Evolutionary conservation across 116 monocot genomes (phyloP).

Genomic region (Trichopus zeylanicus): DNA sequence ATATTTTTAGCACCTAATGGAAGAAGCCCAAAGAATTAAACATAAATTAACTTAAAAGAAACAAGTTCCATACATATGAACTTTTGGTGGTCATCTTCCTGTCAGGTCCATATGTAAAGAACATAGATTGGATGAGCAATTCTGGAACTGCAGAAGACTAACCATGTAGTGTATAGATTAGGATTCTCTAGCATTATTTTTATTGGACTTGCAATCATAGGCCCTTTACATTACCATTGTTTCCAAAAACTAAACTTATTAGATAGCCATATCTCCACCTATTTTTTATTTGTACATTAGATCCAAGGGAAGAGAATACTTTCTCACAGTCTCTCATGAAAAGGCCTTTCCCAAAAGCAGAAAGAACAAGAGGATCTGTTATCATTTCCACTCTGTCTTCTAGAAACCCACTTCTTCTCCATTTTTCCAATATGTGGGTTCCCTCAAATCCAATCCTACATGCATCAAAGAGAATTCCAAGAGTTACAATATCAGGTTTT

Average conservation of each 20-base stretch:
- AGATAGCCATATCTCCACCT: constrained; percentile 54
- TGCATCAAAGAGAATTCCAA: constrained; percentile 67
- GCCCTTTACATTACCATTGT: not conserved
- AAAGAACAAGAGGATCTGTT: constrained; percentile 54
- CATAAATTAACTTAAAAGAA: no score
- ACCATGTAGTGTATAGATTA: no score
- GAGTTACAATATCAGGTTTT: constrained; percentile 68
- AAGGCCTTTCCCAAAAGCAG: constrained; percentile 60
- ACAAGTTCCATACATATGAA: no score
- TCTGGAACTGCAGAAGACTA: no score
- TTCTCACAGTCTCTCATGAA: constrained; percentile 58
- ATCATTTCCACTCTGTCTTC: constrained; percentile 38
- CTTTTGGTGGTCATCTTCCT: no score
- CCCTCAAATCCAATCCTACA: constrained; percentile 51
- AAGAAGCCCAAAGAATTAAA: no score
- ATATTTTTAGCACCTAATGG: no score
- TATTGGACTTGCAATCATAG: not conserved
- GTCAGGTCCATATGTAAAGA: no score
- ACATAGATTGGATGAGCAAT: no score
- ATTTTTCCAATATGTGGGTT: constrained; percentile 36
- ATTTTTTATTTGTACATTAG: constrained; percentile 30
- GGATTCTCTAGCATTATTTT: no score
- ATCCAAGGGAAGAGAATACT: constrained; percentile 22
- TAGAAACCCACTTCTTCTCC: constrained; percentile 45
- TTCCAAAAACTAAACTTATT: constrained; percentile 33